These are phyloP conservation scores for Brassica napus DNA, from an alignment of 345 rosid species.

Conservation along the genomic window DNA sequence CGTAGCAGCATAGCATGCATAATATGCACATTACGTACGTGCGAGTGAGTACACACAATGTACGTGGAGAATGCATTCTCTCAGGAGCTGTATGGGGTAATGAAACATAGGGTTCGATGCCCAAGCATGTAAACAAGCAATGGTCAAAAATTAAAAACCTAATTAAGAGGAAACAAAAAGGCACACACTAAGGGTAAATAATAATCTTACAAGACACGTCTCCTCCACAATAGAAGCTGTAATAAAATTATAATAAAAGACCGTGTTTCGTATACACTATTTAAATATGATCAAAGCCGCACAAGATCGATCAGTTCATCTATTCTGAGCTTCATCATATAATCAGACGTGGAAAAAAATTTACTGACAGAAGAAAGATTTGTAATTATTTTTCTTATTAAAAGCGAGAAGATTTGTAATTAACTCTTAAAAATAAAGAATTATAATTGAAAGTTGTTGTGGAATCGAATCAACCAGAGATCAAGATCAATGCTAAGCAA, in stretches of 20 bases:
- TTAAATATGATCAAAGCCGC: conserved; percentile 13
- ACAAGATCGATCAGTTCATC: neutral
- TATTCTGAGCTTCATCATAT: conserved; percentile 7
- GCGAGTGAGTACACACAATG: neutral
- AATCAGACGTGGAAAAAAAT: neutral
- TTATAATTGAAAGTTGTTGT: neutral
- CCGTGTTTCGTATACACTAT: neutral
- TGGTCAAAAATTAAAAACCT: neutral
- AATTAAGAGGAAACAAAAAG: neutral
- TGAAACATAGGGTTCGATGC: neutral
- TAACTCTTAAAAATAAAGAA: neutral
- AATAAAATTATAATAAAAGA: neutral
- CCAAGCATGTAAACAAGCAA: neutral
- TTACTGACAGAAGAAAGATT: neutral
- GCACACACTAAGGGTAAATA: neutral
- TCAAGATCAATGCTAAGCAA: too few relatives aligned
- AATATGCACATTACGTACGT: neutral
- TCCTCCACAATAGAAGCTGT: conserved; percentile 8
- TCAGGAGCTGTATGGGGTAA: neutral
- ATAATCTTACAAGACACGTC: conserved; percentile 12
- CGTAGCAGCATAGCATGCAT: neutral
- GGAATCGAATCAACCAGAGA: too few relatives aligned
- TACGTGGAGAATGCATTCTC: neutral
- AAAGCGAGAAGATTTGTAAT: neutral
- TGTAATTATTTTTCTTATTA: neutral